A percentile compares a stretch with the other conserved stretches of the same genome.
phyloP scores from a whole-genome alignment of 331 rosid species.

The Malus hybrid region DNA sequence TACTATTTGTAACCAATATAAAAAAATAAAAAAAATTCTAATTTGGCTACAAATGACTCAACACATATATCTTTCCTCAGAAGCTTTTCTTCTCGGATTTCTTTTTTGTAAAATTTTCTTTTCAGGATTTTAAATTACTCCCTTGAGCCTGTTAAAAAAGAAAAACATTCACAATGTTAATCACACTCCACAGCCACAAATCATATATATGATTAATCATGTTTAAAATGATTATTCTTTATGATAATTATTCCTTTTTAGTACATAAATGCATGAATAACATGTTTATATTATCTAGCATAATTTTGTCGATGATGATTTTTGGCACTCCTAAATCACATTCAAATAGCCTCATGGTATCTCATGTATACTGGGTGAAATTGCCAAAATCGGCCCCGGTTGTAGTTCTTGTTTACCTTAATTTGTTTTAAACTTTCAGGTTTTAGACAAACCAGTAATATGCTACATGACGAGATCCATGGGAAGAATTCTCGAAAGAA shows the following conservation, averaged over 20 bases:
- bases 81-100: not conserved
- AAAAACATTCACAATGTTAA: not conserved
- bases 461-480: not conserved
- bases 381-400: too few species aligned
- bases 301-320: too few species aligned
- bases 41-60: not conserved
- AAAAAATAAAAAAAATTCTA: not conserved
- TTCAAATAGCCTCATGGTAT: too few species aligned
- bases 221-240: too few species aligned
- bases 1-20: not conserved
- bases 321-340: too few species aligned
- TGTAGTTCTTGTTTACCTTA: too few species aligned
- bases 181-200: not conserved
- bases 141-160: not conserved
- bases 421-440: not conserved
- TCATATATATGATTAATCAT: too few species aligned
- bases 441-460: not conserved
- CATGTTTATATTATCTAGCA: not conserved
- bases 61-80: not conserved
- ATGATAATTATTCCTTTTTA: too few species aligned
- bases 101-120: not conserved
- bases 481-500: not conserved
- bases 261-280: too few species aligned
- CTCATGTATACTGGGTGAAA: too few species aligned
- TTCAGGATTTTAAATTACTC: not conserved